Conservation (phyloP, 371 early-diverging fungal genomes). For the Fennellomyces sp. region DNA sequence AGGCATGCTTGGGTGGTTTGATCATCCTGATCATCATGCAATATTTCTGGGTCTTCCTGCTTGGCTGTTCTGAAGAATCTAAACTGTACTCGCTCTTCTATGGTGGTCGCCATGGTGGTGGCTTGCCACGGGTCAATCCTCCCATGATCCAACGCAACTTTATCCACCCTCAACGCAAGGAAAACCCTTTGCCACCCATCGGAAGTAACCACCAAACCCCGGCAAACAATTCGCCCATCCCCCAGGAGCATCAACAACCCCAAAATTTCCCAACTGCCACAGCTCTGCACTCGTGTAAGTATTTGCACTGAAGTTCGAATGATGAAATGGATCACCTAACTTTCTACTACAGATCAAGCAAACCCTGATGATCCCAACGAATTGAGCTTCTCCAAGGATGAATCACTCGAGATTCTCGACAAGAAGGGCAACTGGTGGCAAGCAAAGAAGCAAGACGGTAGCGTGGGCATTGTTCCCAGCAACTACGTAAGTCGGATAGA, state of each 20-base stretch:
- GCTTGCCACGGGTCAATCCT: constrained; percentile 4
- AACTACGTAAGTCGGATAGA: constrained; percentile 66
- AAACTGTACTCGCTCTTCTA: constrained; percentile 50
- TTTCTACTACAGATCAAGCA: constrained; percentile 73
- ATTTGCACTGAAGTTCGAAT: constrained; percentile 3
- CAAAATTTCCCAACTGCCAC: constrained; percentile 19
- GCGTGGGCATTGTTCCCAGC: constrained; percentile 90
- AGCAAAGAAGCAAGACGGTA: constrained; percentile 81
- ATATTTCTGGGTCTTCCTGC: constrained; percentile 73
- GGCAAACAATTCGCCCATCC: constrained; percentile 1
- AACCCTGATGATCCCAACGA: constrained; percentile 93
- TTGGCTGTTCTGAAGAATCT: constrained; percentile 74
- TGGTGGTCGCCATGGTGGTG: constrained; percentile 24
- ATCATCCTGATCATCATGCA: constrained; percentile 64
- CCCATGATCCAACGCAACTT: constrained; percentile 22
- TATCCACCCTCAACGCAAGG: constrained; percentile 6
- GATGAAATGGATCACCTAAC: too few species aligned
- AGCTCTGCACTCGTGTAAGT: constrained; percentile 42
- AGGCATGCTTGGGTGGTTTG: constrained; percentile 60
- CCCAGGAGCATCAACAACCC: constrained; percentile 11
- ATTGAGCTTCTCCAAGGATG: constrained; percentile 87
- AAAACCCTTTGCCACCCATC: constrained; percentile 10
- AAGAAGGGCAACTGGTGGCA: constrained; percentile 97
- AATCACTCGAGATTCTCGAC: constrained; percentile 84
- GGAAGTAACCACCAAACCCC: constrained; percentile 3